Evolutionary conservation across 805 yeast species (phyloP).

Genomic region (Metschnikowia santaceciliae): DNA sequence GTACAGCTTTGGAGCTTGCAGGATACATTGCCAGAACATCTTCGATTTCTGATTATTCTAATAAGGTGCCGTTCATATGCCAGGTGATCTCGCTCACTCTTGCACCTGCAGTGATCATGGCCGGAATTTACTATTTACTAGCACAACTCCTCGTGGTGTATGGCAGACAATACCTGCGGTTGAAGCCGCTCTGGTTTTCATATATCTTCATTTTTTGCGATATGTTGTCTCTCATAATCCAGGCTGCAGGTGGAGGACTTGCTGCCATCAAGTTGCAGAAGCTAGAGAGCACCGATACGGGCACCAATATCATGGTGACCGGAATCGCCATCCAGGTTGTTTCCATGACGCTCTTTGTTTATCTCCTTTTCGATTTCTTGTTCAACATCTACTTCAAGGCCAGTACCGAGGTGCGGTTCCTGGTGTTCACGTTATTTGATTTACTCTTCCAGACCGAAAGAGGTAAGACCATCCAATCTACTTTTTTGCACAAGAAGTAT

Average conservation of each 20-base stretch:
- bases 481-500: constrained; percentile 25
- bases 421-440: constrained; percentile 15
- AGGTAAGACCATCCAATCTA: constrained; percentile 18
- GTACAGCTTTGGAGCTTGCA: constrained; percentile 55
- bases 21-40: constrained; percentile 65
- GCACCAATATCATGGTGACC: constrained; percentile 69
- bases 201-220: constrained; percentile 66
- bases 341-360: constrained; percentile 59
- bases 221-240: constrained; percentile 45
- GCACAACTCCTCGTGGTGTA: constrained; percentile 64
- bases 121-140: constrained; percentile 69
- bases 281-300: constrained; percentile 33
- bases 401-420: constrained; percentile 24
- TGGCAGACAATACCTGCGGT: constrained; percentile 39
- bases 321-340: constrained; percentile 77
- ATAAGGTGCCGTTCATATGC: constrained; percentile 44
- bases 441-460: constrained; percentile 22
- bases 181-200: constrained; percentile 59
- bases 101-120: constrained; percentile 84
- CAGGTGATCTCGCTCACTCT: constrained; percentile 69
- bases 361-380: constrained; percentile 47
- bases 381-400: constrained; percentile 34
- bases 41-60: constrained; percentile 29
- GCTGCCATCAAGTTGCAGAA: constrained; percentile 20
- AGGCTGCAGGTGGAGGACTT: constrained; percentile 26